A percentile compares a stretch with the other conserved stretches of the same genome.
Conservation (phyloP, 108 stramenopile genomes). For the Pseudonitzschia multistriata region DNA sequence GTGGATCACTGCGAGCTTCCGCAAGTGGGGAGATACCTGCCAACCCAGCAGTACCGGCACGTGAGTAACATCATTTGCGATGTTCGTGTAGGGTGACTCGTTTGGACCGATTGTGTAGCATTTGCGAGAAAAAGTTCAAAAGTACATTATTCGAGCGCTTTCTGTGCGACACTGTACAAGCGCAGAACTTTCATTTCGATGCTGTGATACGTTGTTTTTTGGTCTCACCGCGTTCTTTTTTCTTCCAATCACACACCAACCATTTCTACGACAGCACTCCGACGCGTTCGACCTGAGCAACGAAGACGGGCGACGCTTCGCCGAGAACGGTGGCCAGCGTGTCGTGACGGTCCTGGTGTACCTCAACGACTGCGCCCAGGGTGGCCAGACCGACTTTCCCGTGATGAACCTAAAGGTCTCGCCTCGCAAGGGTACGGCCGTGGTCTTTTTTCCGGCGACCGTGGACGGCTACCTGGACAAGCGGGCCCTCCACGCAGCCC, state of each 20-base stretch:
- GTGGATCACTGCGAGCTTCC: constrained; percentile 86
- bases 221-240: neutral
- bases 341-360: constrained; percentile 94
- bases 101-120: neutral
- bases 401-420: constrained; percentile 73
- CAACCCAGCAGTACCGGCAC: constrained; percentile 80
- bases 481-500: constrained; percentile 87
- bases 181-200: neutral
- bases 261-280: constrained; percentile 44
- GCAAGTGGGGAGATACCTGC: constrained; percentile 89
- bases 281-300: constrained; percentile 89
- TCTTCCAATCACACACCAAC: neutral
- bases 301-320: constrained; percentile 80
- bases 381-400: constrained; percentile 90
- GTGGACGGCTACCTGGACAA: constrained; percentile 89
- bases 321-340: constrained; percentile 90
- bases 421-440: constrained; percentile 81
- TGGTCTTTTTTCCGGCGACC: constrained; percentile 96
- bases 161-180: neutral
- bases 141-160: neutral
- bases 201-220: neutral
- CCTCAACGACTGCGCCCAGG: constrained; percentile 87
- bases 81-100: too few relatives aligned
- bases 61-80: constrained; percentile 12
- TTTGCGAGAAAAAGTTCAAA: neutral